Evolutionary conservation across 345 rosid species (phyloP), one percentile per base, ranked within the genome.

Genomic region (Salix exigua): DNA sequence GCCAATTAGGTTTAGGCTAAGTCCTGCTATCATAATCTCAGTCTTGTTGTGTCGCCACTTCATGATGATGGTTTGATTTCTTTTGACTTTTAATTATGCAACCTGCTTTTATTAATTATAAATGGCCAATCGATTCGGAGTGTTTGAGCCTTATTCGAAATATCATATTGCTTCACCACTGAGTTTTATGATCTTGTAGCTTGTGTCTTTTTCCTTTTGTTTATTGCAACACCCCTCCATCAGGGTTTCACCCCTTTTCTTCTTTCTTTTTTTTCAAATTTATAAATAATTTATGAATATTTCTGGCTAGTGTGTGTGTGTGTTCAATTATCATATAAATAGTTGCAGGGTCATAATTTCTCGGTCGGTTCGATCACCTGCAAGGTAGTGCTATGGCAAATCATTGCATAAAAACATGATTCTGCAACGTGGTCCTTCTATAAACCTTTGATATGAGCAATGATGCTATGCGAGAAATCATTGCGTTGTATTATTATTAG

Each of bases 381-480:
- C 1, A 46, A 4, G 50, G 4, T 14, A 46, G 50, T 46, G 50
- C 50, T 46, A 4, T 14, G 5, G 17, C 50, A 14, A 46, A 46
- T 13, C 14, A 46, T 46, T 46, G 18, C 14, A 46, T 13, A 46
- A 46, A 3, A 13, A 14, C 48, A 44, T 44, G 18, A 40, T 40
- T 40, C 44, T 7, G 10, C 0, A 40, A 7, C 42, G 73, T 77
- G 66, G 25, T 28, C 58, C 70, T 35, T 38, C 44, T 40, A 65
- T 72, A 48, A 70, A 33, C 40, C 37, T 33, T 31, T 33, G 80
- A 7, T 65, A 68, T 64, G 68, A 77, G 77, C 68, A 81, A 73
- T 17, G 37, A 75, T 67, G 25, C 63, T 13, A 61, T 11, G 61
- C 55, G 73, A 65, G 35, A 38, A 68, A 70, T 73, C 63, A 77